Conservation (phyloP, 2,329 filamentous ascomycete genomes). For the Monosporascus ibericus region DNA sequence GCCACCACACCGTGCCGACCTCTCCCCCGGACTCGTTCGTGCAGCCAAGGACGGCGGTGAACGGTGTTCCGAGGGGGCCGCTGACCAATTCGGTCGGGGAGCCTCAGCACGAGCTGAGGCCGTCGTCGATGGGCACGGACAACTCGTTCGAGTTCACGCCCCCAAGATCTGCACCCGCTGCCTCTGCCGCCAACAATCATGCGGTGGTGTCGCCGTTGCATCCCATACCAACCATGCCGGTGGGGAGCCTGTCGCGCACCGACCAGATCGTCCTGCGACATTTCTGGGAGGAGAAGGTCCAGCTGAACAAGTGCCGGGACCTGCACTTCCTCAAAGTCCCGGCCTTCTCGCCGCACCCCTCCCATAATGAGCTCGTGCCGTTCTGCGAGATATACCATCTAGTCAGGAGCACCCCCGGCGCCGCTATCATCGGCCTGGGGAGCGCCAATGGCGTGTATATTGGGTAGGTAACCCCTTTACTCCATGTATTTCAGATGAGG, state of each 20-base stretch:
- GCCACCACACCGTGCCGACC: background rate
- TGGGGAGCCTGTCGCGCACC: background rate
- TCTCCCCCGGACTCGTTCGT: background rate
- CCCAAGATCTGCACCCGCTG: background rate
- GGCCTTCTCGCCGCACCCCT: background rate
- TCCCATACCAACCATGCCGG: background rate
- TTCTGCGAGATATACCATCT: background rate
- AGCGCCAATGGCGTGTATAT: background rate
- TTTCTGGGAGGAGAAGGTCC: background rate
- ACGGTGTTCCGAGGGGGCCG: background rate
- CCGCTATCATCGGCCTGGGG: background rate
- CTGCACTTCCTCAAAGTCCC: background rate
- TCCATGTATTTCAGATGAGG: background rate
- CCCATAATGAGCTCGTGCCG: background rate
- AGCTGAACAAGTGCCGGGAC: background rate
- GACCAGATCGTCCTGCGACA: background rate
- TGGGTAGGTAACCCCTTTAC: background rate
- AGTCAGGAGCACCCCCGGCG: background rate
- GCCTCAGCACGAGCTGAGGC: background rate
- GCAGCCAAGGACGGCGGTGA: background rate
- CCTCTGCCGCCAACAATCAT: background rate
- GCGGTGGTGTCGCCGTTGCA: background rate
- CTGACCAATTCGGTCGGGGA: background rate
- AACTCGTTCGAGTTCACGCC: background rate
- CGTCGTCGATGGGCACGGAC: background rate